Percentiles rank a stretch among this genome's conserved stretches.
phyloP scores from a whole-genome alignment of 805 yeast genomes.

The Tetrapisispora pingtungensis region DNA sequence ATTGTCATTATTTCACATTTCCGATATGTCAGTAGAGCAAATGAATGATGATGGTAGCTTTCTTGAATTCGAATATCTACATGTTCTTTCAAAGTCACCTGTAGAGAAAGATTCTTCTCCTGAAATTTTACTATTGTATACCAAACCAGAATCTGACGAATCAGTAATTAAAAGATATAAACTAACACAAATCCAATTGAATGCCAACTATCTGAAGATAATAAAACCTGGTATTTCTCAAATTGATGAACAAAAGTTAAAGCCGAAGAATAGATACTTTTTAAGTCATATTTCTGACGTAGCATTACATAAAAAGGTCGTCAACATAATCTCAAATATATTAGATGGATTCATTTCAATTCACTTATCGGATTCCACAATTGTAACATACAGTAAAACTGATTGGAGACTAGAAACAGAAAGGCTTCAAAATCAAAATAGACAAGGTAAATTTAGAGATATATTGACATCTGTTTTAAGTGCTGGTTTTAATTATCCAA shows the following conservation, averaged over 20 bases:
- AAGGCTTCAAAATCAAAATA: constrained; percentile 13
- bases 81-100: constrained; percentile 21
- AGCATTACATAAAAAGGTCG: constrained; percentile 11
- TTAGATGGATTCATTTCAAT: constrained; percentile 21
- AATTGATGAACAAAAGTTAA: neutral
- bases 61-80: constrained; percentile 16
- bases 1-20: constrained; percentile 18
- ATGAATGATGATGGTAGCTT: constrained; percentile 17
- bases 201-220: constrained; percentile 15
- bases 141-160: constrained; percentile 14
- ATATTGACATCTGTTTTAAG: constrained; percentile 24
- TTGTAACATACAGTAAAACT: constrained; percentile 15
- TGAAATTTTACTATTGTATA: constrained; percentile 22
- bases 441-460: constrained; percentile 18
- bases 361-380: constrained; percentile 18
- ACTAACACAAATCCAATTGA: constrained; percentile 14
- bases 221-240: constrained; percentile 8
- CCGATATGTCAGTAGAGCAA: constrained; percentile 16
- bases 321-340: constrained; percentile 19
- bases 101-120: constrained; percentile 22
- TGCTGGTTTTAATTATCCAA: constrained; percentile 21
- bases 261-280: constrained; percentile 9
- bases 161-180: constrained; percentile 21
- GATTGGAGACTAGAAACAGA: constrained; percentile 24
- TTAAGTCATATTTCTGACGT: constrained; percentile 10